These are phyloP conservation scores for Quercus alba DNA, from an alignment of 306 rosid species.

Conservation along the genomic window DNA sequence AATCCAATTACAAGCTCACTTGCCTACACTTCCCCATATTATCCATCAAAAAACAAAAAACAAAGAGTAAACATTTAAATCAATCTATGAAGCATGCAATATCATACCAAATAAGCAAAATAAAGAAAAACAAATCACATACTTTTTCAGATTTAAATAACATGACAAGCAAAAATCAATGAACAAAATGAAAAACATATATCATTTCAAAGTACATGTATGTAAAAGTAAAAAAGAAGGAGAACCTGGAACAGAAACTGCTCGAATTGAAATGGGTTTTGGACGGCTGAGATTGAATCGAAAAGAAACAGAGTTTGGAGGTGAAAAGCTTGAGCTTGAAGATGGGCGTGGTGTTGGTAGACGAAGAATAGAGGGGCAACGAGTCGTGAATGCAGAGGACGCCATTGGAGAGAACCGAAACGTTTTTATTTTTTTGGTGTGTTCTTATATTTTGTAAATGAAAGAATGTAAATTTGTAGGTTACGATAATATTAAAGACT, in stretches of 20 bases:
- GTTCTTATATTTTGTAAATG: neutral
- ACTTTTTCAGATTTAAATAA: neutral
- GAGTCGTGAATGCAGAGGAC: slow-evolving; percentile 46
- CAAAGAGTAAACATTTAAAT: neutral
- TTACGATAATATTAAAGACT: too few species aligned
- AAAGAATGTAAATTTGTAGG: neutral
- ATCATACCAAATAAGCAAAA: neutral
- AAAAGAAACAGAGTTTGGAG: slow-evolving; percentile 39
- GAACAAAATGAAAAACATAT: neutral
- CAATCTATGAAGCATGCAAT: neutral
- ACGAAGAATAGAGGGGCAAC: slow-evolving; percentile 43
- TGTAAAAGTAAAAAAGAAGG: neutral
- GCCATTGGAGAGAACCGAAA: slow-evolving; percentile 45
- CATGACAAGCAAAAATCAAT: neutral
- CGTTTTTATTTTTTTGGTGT: neutral
- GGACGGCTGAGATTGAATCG: slow-evolving; percentile 37
- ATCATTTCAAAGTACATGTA: neutral
- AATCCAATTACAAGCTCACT: neutral
- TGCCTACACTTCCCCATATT: neutral
- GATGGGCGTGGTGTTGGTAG: slow-evolving; percentile 28
- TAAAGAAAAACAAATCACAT: neutral
- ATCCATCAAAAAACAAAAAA: neutral
- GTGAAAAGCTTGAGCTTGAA: slow-evolving; percentile 16
- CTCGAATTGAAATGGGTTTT: slow-evolving; percentile 59
- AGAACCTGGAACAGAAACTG: slow-evolving; percentile 62